Evolutionary conservation across 2,329 filamentous ascomycete species (phyloP).

Genomic region (Colletotrichum graminicola): DNA sequence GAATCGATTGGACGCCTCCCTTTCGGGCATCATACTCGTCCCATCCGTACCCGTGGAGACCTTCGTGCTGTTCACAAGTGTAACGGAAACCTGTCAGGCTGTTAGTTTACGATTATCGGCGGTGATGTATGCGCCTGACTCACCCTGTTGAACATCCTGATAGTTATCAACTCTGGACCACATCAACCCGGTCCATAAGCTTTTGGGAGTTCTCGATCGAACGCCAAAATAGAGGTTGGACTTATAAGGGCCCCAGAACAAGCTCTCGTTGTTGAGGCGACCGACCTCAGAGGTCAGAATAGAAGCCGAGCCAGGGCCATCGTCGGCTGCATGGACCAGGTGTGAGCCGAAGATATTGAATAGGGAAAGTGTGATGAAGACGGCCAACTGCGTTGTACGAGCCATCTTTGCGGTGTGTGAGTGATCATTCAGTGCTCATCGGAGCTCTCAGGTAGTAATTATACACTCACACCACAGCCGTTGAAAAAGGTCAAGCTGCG

Average conservation of each 20-base stretch:
- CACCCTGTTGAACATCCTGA: conserved; percentile 80
- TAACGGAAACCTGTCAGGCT: conserved; percentile 82
- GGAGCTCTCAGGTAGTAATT: conserved; percentile 26
- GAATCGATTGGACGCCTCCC: conserved; percentile 90
- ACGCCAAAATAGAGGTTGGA: conserved; percentile 96
- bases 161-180: conserved; percentile 91
- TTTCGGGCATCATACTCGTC: conserved; percentile 93
- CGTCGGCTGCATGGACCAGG: conserved; percentile 41
- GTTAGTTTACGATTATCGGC: not conserved
- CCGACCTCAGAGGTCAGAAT: conserved; percentile 63
- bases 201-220: conserved; percentile 83
- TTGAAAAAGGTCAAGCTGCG: conserved; percentile 3
- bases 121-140: conserved; percentile 47
- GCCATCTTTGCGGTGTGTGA: conserved; percentile 43
- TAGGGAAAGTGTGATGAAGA: conserved; percentile 45
- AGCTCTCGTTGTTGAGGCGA: conserved; percentile 78
- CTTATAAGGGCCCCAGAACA: conserved; percentile 96
- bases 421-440: conserved; percentile 31
- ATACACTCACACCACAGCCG: conserved; percentile 30
- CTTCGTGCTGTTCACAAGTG: conserved; percentile 95
- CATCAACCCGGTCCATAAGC: conserved; percentile 84
- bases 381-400: conserved; percentile 46
- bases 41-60: conserved; percentile 97
- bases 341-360: conserved; percentile 43
- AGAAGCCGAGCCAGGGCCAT: conserved; percentile 44